Conservation (phyloP, 306 rosid genomes). For the Trichosanthes truncata region DNA sequence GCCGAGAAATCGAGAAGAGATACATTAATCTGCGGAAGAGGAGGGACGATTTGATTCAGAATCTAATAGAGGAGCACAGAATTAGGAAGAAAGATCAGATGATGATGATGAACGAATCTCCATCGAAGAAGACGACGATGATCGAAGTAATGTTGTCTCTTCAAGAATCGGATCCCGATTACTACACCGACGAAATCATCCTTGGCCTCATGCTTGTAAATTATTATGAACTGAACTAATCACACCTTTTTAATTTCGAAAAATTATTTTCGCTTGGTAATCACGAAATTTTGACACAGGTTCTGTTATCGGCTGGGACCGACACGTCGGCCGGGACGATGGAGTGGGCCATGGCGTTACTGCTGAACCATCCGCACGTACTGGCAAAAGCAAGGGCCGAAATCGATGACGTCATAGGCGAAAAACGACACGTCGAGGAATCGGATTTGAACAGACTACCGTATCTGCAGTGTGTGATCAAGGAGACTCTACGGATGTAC, state of each 20-base stretch:
- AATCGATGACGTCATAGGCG: neutral
- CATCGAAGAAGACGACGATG: neutral
- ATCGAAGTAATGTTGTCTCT: neutral
- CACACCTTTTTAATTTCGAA: neutral
- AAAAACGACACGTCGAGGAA: neutral
- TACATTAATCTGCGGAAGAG: neutral
- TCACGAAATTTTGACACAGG: neutral
- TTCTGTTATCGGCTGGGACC: neutral
- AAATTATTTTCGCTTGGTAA: neutral
- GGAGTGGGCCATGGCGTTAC: neutral
- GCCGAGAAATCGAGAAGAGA: neutral
- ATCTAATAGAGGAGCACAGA: neutral
- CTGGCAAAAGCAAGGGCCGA: neutral
- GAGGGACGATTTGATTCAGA: neutral
- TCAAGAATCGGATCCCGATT: neutral
- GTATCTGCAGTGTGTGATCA: neutral
- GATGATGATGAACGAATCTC: neutral
- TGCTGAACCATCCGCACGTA: neutral
- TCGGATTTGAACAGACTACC: neutral
- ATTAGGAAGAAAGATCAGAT: neutral
- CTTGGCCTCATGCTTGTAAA: neutral
- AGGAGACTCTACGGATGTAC: neutral
- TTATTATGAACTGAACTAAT: neutral
- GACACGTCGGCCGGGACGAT: neutral
- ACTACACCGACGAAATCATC: slow-evolving; percentile 1